Base-by-base conservation (phyloP, 805 yeast species). In the Zygosaccharomyces pseudorouxii region DNA sequence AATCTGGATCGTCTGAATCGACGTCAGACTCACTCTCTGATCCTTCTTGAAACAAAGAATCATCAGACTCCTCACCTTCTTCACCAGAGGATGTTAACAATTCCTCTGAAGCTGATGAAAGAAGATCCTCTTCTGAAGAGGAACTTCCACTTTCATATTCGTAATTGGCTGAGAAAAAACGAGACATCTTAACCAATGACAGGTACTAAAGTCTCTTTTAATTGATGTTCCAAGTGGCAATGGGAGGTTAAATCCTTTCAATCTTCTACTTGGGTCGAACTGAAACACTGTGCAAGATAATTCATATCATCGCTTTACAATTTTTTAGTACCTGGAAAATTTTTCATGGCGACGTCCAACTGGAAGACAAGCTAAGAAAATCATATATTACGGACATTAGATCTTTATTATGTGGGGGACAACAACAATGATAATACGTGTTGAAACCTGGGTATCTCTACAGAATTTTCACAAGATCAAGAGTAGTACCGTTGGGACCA, bases 91-190 rank as follows among this genome's bases (percentile, higher is more conserved):
- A 57, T 18, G 55, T 48, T 56, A 64, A 51, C 25, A 63, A 64
- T 45, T 69, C 73, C 48, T 72, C 76, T 40, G 71, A 73, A 30
- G 74, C 60, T 4, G 71, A 70, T 35, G 74, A 70, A 27, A 71
- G 60, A 47, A 71, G 62, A 50, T 72, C 77, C 54, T 72, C 78
- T 41, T 72, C 79, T 28, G 71, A 67, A 9, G 76, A 68, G 22
- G 74, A 72, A 48, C 70, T 66, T 45, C 70, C 75, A 47, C 73
- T 69, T 56, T 72, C 76, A 43, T 73, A 71, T 30, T 65, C 71
- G 50, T 73, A 71, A 50, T 72, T 69, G 42, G 81, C 71, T 47
- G 82, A 81, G 75, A 93, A 93, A 79, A 93, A 92, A 73, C 96
- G 86, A 60, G 98, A 89, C 96, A 89, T 89, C 20, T 33, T 48